phyloP scores from a whole-genome alignment of 352 stramenopile species.

The Phytophthora pseudosyringae region DNA sequence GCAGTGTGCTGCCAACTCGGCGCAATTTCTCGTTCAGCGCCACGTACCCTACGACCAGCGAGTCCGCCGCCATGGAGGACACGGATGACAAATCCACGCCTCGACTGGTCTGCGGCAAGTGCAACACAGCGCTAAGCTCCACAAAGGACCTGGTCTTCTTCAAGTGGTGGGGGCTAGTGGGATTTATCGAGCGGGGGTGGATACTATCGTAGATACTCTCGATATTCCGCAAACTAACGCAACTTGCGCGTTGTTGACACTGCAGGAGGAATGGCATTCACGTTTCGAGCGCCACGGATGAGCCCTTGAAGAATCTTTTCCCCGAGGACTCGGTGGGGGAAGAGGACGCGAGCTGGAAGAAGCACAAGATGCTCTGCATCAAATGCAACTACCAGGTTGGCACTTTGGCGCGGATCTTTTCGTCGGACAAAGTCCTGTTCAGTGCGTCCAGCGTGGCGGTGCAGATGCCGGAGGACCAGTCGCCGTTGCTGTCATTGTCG shows the following conservation, averaged over 20 bases:
- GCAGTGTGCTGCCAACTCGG: conserved; percentile 1
- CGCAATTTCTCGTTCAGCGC: conserved; percentile 54
- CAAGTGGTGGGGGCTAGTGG: conserved; percentile 52
- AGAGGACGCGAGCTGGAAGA: conserved; percentile 54
- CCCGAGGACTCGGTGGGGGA: conserved; percentile 48
- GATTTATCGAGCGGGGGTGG: not conserved
- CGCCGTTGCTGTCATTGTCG: conserved; percentile 72
- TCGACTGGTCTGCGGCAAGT: conserved; percentile 75
- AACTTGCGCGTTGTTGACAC: not conserved
- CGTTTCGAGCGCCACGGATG: conserved; percentile 69
- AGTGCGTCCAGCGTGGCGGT: conserved; percentile 69
- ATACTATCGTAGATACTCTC: not conserved
- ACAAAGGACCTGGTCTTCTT: conserved; percentile 81
- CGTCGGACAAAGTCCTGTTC: conserved; percentile 78
- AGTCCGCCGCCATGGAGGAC: conserved; percentile 54
- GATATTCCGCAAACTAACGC: not conserved
- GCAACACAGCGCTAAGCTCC: conserved; percentile 60
- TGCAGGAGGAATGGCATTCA: conserved; percentile 74
- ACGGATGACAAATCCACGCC: conserved; percentile 48
- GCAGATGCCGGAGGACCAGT: conserved; percentile 75
- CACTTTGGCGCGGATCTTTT: conserved; percentile 63
- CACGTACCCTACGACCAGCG: conserved; percentile 62
- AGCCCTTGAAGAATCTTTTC: conserved; percentile 61
- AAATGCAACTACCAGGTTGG: conserved; percentile 69
- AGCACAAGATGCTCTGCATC: conserved; percentile 72